Evolutionary conservation across 2,329 filamentous ascomycete species (phyloP), one percentile per base, ranked within the genome.

Genomic region (Aspergillus japonicus): DNA sequence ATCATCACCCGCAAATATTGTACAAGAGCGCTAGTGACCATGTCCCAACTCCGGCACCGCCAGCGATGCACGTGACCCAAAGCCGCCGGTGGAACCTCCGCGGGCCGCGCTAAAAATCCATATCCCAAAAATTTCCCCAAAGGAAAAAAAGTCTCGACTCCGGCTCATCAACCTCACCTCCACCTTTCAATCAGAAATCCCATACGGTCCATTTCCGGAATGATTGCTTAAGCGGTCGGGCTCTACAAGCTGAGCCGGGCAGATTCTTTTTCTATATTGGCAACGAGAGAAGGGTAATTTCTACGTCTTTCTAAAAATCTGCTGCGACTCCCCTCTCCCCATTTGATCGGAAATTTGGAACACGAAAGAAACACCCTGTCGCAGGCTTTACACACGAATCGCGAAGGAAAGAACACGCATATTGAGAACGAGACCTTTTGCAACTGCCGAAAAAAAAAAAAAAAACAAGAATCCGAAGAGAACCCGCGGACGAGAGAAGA

Each of bases 351-450:
- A 44, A 19, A 44, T n/a, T 5, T 19, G 26, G 3, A n/a, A 0
- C 48, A 42, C 29, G 47, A 39, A 16, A 24, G 50, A 51, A 44
- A 35, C 29, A 44, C 29, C 42, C 26, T 31, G 24, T 53, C 42
- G 29, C 23, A 54, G 26, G 50, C 4, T 12, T 14, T 26, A 39
- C 16, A 19, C 7, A 59, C 59, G 59, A 72, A 97, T 98, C 57
- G 47, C 53, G 33, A 10, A 29, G 7, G 7, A 10, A 29, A 10
- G 7, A 29, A 29, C 7, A 10, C 26, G 26, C 7, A 29, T 29
- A 29, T 3, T 8, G 26, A 8, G 26, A 29, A 29, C 26, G 26
- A 29, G 26, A 3, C 14, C 33, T 16, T 35, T 12, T 3, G 5
- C 5, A 12, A 35, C 33, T 3, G 12, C 11, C 10, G 6, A 16